These are phyloP conservation scores for Zymoseptoria passerinii DNA, from an alignment of 2,329 filamentous ascomycete species.

Conservation along the genomic window DNA sequence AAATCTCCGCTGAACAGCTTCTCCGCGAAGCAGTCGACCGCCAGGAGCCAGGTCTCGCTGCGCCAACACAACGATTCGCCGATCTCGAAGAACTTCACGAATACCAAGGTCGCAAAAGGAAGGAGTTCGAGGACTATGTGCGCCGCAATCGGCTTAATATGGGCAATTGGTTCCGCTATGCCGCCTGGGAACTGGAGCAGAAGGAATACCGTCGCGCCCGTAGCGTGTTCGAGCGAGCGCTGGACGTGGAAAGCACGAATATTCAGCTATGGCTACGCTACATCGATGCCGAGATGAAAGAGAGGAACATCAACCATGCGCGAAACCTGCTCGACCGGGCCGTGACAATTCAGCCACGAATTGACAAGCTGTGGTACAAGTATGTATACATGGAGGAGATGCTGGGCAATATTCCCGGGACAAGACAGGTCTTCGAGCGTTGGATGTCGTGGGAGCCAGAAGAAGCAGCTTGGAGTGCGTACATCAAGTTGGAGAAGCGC, in stretches of 20 bases:
- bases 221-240: constrained; percentile 86
- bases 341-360: constrained; percentile 80
- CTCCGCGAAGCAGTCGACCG: constrained; percentile 94
- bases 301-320: constrained; percentile 90
- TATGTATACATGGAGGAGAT: constrained; percentile 99
- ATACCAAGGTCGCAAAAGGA: constrained; percentile 89
- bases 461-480: constrained; percentile 88
- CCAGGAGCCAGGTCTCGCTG: constrained; percentile 79
- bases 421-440: constrained; percentile 86
- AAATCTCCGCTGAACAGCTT: constrained; percentile 95
- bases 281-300: constrained; percentile 94
- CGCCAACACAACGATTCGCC: constrained; percentile 87
- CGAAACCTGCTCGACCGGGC: constrained; percentile 89
- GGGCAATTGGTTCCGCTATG: constrained; percentile 99
- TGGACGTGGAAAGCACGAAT: constrained; percentile 84
- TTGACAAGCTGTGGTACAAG: constrained; percentile 98
- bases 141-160: constrained; percentile 89
- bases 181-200: constrained; percentile 93
- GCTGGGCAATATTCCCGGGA: constrained; percentile 85
- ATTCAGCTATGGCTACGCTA: constrained; percentile 87
- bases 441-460: constrained; percentile 99
- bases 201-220: constrained; percentile 90
- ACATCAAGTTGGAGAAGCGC: constrained; percentile 94
- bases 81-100: constrained; percentile 97
- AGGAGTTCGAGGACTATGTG: constrained; percentile 97